Base-by-base conservation (phyloP, 345 rosid species). In the Salix caprea region DNA sequence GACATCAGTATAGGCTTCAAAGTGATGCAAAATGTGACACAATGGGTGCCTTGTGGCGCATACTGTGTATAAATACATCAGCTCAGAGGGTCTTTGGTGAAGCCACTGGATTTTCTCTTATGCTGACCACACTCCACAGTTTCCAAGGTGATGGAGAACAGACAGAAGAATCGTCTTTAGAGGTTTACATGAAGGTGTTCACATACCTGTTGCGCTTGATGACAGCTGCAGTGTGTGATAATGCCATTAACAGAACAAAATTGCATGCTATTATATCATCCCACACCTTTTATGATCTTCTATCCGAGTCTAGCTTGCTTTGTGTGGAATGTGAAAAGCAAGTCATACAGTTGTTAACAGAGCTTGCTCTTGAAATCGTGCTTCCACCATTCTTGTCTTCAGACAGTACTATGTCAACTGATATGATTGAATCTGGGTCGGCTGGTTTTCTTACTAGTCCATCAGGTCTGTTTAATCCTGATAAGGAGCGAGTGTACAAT, bases 11-110 rank as follows among this genome's bases (percentile, higher is more conserved):
- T 89, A 89, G 81, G 86, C 94, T 96, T 88, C 90, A 84, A 78
- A 87, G 83, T 86, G 95, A 92, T 86, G 97, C 99, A 73, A 92
- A 87, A 88, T 96, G 99, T 84, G 99, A 96, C 84, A 91, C 89
- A 48, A 92, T 96, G 98, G 97, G 99, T 40, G 82, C 98, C 69
- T 81, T 96, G 81, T 96, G 99, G 98, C 97, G 99, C 50, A 89
- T 96, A 82, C 77, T 96, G 79, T 97, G 98, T 69, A 88, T 84
- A 62, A 96, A 94, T 84, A 86, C 81, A 69, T 89, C 94, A 76
- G 95, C 95, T 58, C 97, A 94, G 83, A 88, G 86, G 85, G 89
- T 92, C 73, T 96, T 96, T 76, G 99, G 98, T 80, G 99, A 96
- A 88, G 89, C 96, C 75, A 92, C 97, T 70, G 99, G 99, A 32